A percentile compares a stretch with the other conserved stretches of the same genome.
Evolutionary conservation across 768 basidiomycete genomes (phyloP).

Genomic region (Naematelia encephala): DNA sequence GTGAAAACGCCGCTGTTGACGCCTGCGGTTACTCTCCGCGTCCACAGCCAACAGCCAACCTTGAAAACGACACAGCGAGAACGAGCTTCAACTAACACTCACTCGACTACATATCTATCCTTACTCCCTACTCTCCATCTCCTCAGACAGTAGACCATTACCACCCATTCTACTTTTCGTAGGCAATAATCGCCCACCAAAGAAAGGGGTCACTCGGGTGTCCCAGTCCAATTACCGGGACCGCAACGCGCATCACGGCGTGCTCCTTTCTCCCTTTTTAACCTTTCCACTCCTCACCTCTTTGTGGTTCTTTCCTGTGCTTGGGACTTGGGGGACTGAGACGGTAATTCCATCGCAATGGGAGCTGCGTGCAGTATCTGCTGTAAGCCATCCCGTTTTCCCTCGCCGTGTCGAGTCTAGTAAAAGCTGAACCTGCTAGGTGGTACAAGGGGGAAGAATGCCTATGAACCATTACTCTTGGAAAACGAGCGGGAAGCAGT

Average conservation of each 20-base stretch:
- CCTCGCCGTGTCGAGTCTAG: background rate
- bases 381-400: constrained; percentile 21
- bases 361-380: constrained; percentile 35
- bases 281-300: background rate
- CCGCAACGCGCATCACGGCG: no score
- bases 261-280: no score
- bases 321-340: background rate
- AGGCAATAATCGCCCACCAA: no score
- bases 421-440: constrained; percentile 21
- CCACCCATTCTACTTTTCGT: no score
- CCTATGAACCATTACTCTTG: constrained; percentile 51
- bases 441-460: constrained; percentile 46
- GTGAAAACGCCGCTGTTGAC: background rate
- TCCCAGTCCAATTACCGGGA: no score
- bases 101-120: no score
- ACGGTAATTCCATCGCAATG: constrained; percentile 26
- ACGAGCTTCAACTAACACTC: no score
- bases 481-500: constrained; percentile 88
- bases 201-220: no score
- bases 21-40: background rate
- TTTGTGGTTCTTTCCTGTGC: background rate
- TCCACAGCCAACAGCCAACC: no score
- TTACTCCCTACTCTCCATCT: no score
- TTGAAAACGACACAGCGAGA: no score
- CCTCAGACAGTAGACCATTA: no score